Evolutionary conservation across 1,284 basidiomycete species (phyloP).

Genomic region (Rhizopogon hawkerae): DNA sequence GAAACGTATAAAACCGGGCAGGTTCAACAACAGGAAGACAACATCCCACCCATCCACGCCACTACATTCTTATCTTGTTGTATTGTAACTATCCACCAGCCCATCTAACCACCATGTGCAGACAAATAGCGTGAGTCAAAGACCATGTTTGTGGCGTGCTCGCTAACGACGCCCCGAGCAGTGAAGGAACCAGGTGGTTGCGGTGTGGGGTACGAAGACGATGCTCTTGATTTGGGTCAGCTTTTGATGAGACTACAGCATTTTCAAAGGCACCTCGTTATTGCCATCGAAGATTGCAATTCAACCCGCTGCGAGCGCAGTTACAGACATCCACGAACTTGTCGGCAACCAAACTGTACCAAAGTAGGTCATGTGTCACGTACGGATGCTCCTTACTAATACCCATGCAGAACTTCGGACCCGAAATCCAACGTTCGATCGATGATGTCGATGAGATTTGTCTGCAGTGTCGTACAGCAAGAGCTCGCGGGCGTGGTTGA

Average conservation of each 20-base stretch:
- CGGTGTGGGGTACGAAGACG: conserved; percentile 49
- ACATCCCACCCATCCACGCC: conserved; percentile 8
- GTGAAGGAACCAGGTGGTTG: conserved; percentile 64
- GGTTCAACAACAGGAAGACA: neutral
- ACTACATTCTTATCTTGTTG: conserved; percentile 1
- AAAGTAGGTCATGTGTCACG: conserved; percentile 35
- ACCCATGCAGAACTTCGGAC: conserved; percentile 40
- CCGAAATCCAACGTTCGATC: conserved; percentile 46
- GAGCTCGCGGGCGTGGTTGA: conserved; percentile 25
- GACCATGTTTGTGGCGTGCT: conserved; percentile 17
- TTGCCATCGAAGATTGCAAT: conserved; percentile 63
- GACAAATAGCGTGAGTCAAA: conserved; percentile 42
- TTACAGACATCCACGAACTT: conserved; percentile 47
- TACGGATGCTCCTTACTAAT: conserved; percentile 9
- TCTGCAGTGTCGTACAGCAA: conserved; percentile 42
- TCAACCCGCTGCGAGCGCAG: conserved; percentile 54
- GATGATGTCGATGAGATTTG: conserved; percentile 52
- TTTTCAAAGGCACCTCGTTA: conserved; percentile 61
- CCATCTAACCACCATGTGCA: conserved; percentile 36
- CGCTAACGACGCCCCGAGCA: conserved; percentile 22
- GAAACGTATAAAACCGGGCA: conserved; percentile 24
- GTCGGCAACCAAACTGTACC: conserved; percentile 42
- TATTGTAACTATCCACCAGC: neutral
- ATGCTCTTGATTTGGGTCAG: conserved; percentile 7
- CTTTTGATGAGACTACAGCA: conserved; percentile 36